A percentile compares a stretch with the other conserved stretches of the same genome.
phyloP scores from a whole-genome alignment of 2,329 filamentous ascomycete genomes.

The Aspergillus novofumigatus region DNA sequence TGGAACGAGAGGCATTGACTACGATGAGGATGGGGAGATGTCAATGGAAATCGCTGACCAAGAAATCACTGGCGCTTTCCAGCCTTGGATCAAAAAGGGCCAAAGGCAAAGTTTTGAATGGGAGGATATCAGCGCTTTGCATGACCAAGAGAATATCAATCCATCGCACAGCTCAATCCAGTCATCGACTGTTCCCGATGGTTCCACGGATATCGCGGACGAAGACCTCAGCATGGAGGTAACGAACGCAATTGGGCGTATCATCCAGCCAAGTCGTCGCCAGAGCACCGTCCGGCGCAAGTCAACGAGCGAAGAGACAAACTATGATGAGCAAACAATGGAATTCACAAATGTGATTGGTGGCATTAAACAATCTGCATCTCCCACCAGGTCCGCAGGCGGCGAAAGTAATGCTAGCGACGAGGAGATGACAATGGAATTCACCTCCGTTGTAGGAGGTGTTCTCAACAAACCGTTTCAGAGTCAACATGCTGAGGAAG shows the following conservation, averaged over 20 bases:
- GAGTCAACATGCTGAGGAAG: conserved; percentile 8
- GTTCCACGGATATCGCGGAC: conserved; percentile 45
- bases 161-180: conserved; percentile 22
- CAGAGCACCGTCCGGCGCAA: conserved; percentile 41
- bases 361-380: conserved; percentile 30
- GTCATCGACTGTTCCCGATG: conserved; percentile 10
- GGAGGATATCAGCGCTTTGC: conserved; percentile 38
- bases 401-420: conserved; percentile 32
- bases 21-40: conserved; percentile 62
- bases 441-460: conserved; percentile 43
- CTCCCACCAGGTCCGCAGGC: conserved; percentile 24
- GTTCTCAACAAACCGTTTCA: conserved; percentile 29
- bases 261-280: conserved; percentile 49
- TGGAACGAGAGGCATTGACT: conserved; percentile 64
- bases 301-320: conserved; percentile 39
- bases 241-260: conserved; percentile 75
- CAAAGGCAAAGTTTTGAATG: conserved; percentile 40
- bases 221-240: conserved; percentile 92
- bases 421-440: conserved; percentile 48
- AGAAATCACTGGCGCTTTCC: conserved; percentile 48
- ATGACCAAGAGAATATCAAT: conserved; percentile 45
- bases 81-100: conserved; percentile 46
- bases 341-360: conserved; percentile 44
- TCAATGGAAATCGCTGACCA: conserved; percentile 74
- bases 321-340: conserved; percentile 47